Evolutionary conservation across 352 stramenopile species (phyloP), one percentile per base, ranked within the genome.

Genomic region (Phytophthora pluvialis): DNA sequence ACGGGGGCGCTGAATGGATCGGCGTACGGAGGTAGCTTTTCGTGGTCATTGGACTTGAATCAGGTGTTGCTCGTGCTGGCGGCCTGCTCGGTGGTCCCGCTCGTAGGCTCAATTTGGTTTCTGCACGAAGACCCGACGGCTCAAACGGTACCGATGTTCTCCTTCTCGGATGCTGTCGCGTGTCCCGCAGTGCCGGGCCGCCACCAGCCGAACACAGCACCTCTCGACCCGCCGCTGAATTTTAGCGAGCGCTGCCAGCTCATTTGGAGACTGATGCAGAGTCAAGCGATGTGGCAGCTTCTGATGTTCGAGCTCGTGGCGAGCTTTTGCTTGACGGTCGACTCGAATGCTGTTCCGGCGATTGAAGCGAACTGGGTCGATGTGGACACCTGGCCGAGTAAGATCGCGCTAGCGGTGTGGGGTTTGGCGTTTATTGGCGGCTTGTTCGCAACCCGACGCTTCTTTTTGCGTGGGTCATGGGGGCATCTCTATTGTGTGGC

Each of bases 271-370:
- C 77, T 93, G 7, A 39, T 79, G 4, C 84, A 92, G 53, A 80
- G 79, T 29, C 85, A 81, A 16, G 82, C 71, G 2, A 81, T 95
- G 67, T 95, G 83, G 82, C 86, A 93, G 39, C 67, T 93, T 12
- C 49, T 95, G 25, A 69, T 81, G 33, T 95, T 93, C 44, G 66
- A 88, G 36, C 70, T 92, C 26, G 35, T 90, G 4, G 73, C 77
- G 8, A 77, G 65, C 28, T 86, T 95, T 54, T 89, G 78, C 33
- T 55, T 81, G 16, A 73, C 68, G 13, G 80, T 91, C 39, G 60
- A 73, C 28, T 89, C 82, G 8, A 81, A 63, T 6, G 82, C 81
- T 15, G 65, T 53, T 9, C 44, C 77, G 5, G 69, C 72, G 2
- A 84, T 95, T 45, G 73, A 86, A 48, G 75, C 69, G 9, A 86